Evolutionary conservation across 1,139 yeast genomes (phyloP).

Genomic region (Saccharomycopsis phalli): DNA sequence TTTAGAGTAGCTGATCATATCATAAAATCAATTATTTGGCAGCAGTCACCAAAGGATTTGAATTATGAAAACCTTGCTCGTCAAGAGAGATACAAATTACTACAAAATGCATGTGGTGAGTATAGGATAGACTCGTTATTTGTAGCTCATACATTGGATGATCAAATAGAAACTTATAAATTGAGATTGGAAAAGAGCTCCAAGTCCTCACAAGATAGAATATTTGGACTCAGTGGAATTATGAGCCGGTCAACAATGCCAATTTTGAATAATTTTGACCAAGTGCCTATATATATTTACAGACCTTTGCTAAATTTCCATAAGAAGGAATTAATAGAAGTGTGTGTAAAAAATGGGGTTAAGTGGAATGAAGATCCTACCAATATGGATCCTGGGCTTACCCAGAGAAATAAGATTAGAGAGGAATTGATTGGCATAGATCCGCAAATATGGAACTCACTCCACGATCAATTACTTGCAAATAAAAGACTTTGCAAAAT

Average conservation of each 20-base stretch:
- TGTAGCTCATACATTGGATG: slow-evolving; percentile 46
- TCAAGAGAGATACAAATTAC: slow-evolving; percentile 32
- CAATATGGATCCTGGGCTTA: slow-evolving; percentile 35
- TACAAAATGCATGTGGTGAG: slow-evolving; percentile 27
- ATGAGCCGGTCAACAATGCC: no score
- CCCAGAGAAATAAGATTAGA: slow-evolving; percentile 34
- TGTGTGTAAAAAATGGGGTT: slow-evolving; percentile 30
- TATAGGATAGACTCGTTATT: slow-evolving; percentile 27
- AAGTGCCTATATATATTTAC: no score
- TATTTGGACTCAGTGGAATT: no score
- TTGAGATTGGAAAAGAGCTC: slow-evolving; percentile 32
- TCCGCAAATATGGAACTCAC: no score
- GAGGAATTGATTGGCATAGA: no score
- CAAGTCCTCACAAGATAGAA: no score
- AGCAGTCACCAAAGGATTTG: no score
- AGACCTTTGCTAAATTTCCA: slow-evolving; percentile 36
- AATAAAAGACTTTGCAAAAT: no score
- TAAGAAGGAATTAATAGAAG: slow-evolving; percentile 33
- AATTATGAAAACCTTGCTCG: slow-evolving; percentile 47
- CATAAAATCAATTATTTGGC: no score
- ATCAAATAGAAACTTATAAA: slow-evolving; percentile 47
- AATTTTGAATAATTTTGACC: no score
- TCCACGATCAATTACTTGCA: no score
- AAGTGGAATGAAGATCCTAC: slow-evolving; percentile 47
- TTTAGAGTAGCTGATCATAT: no score